Evolutionary conservation across 768 basidiomycete genomes (phyloP), one percentile per base, ranked within the genome.

Genomic region (Serendipita sp.): DNA sequence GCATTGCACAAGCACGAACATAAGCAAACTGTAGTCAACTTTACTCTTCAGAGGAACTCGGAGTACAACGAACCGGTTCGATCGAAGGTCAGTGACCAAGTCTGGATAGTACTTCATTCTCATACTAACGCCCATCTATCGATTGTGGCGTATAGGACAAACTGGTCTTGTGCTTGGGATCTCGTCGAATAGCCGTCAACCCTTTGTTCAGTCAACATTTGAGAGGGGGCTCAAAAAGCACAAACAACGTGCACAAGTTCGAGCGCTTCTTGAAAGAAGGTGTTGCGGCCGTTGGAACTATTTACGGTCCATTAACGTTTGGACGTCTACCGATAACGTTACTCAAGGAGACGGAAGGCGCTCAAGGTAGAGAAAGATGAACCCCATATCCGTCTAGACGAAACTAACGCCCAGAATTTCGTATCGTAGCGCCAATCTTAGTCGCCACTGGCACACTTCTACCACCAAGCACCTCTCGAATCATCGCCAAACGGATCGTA

Each of bases 181-280:
- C 92, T 10, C 84, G 94, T 48, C 83, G 93, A 47, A 78, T 96
- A 68, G 79, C 78, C 18, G 85, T 93, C 46, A 89, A 86, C 68
- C 96, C 96, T 0, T 75, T 94, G 37, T 99, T 89, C 76, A 94
- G 92, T 68, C 92, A 96, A 70, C 92, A 94, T 69, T 86, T 88
- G 2, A 82, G 85, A 4, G 93, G 92, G 11, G 92, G 92, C 16
- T 90, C 89, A 15, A 89, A 86, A 73, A 92, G 93, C 10, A 79
- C 84, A 47, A 99, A 99, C 78, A 97, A 98, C 70, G 92, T 96
- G 1, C 94, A 98, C 79, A 99, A 97, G 71, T 94, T 88, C 64
- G 92, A 96, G 75, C 83, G 89, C 37, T 99, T 84, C 75, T 78
- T 97, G 34, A 83, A 88, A 46, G 91, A 90, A 70, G 89, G 93